These are phyloP conservation scores for Phytophthora megakarya DNA, from an alignment of 352 stramenopile species.

Conservation along the genomic window DNA sequence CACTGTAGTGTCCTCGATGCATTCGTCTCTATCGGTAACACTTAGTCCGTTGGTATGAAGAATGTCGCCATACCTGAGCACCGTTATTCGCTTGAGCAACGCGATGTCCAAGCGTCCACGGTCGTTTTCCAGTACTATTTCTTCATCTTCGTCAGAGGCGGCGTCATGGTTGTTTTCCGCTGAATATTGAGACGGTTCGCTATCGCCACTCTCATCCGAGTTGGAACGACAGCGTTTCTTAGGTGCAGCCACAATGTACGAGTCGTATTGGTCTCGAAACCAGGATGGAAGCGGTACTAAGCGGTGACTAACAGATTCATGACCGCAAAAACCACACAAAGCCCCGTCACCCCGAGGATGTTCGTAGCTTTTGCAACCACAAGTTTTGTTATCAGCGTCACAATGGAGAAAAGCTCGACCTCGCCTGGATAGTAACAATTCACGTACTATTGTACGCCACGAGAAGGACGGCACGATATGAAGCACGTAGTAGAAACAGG, in stretches of 20 bases:
- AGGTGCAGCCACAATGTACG: conserved; percentile 34
- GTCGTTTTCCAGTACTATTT: conserved; percentile 36
- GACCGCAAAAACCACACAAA: conserved; percentile 57
- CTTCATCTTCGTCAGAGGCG: conserved; percentile 24
- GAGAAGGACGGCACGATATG: conserved; percentile 59
- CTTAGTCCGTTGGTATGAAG: conserved; percentile 24
- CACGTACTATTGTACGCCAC: conserved; percentile 45
- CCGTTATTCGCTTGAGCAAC: conserved; percentile 22
- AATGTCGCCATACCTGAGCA: conserved; percentile 29
- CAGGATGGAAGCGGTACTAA: conserved; percentile 62
- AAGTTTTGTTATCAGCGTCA: conserved; percentile 32
- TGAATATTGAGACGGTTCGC: conserved; percentile 13
- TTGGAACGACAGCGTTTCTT: conserved; percentile 9
- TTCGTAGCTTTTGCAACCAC: conserved; percentile 73
- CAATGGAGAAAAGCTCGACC: conserved; percentile 60
- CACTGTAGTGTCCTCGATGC: not conserved
- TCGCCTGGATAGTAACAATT: conserved; percentile 38
- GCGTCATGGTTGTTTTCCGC: not conserved
- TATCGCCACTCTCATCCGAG: conserved; percentile 15
- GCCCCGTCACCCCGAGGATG: not conserved
- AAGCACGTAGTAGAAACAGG: conserved; percentile 62
- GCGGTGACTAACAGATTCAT: conserved; percentile 34
- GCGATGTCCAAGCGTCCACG: conserved; percentile 27
- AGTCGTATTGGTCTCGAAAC: conserved; percentile 76
- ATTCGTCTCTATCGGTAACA: not conserved